Evolutionary conservation across 225 moss, liverwort and hornwort genomes (phyloP).

Genomic region (Neckera pumila): DNA sequence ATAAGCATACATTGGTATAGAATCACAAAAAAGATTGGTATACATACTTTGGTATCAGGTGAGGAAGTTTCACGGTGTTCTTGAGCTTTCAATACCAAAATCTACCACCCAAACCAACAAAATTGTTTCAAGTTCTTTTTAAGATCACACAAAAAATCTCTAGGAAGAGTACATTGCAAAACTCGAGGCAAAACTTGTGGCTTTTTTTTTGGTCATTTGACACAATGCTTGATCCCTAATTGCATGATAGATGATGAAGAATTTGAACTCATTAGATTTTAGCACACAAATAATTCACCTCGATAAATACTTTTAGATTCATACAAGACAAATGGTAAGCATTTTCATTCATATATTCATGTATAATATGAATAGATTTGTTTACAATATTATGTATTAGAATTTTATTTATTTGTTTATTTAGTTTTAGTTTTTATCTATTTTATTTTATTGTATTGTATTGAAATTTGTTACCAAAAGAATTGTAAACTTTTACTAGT

Average conservation of each 20-base stretch:
- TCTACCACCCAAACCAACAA: conserved; percentile 26
- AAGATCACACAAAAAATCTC: neutral
- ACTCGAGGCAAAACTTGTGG: neutral
- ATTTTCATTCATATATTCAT: too few species aligned
- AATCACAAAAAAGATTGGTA: neutral
- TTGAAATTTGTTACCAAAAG: neutral
- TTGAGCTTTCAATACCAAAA: conserved; percentile 89
- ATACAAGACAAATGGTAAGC: neutral
- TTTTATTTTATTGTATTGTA: neutral
- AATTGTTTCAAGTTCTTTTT: neutral
- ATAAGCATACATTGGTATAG: conserved; percentile 15
- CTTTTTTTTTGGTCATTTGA: neutral
- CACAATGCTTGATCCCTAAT: neutral
- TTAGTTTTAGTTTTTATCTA: too few species aligned
- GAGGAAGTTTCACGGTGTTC: conserved; percentile 79
- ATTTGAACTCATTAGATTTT: neutral
- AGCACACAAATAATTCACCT: neutral
- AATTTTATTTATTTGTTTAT: too few species aligned
- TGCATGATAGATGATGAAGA: neutral
- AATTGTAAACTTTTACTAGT: neutral
- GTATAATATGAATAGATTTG: neutral
- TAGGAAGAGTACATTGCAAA: neutral
- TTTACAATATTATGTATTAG: neutral
- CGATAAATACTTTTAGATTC: neutral
- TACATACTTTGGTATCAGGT: conserved; percentile 76